Percentiles rank a stretch among this genome's conserved stretches.
Conservation (phyloP, 208 protist species). For the Leishmania lainsoni region DNA sequence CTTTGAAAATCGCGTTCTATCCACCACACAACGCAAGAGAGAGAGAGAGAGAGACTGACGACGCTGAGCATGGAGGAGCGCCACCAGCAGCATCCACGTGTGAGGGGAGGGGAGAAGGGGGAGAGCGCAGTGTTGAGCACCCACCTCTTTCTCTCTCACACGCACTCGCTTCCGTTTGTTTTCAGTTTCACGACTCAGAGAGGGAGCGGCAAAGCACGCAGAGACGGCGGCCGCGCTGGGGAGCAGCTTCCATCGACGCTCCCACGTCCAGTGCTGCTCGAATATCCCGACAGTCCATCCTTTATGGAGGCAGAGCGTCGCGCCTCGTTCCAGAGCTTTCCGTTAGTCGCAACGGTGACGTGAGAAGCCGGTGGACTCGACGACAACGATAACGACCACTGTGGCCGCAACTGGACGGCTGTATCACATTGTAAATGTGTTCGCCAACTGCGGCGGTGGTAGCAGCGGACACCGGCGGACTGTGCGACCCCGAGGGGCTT, state of each 20-base stretch:
- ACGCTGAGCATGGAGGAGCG: too few relatives aligned
- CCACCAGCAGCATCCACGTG: too few relatives aligned
- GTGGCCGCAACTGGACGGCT: slow-evolving; percentile 7
- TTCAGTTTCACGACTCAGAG: not conserved
- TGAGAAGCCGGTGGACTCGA: slow-evolving; percentile 6
- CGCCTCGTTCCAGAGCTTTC: slow-evolving; percentile 26
- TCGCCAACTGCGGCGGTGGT: slow-evolving; percentile 5
- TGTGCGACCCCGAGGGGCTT: not conserved
- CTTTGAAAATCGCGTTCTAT: too few relatives aligned
- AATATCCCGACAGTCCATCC: slow-evolving; percentile 40
- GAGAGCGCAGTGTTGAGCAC: too few relatives aligned
- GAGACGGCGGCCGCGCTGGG: slow-evolving; percentile 49
- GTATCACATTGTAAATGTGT: slow-evolving; percentile 33
- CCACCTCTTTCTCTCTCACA: too few relatives aligned
- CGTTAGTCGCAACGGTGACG: not conserved
- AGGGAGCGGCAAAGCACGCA: slow-evolving; percentile 25
- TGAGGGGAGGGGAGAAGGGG: too few relatives aligned
- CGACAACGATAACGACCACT: slow-evolving; percentile 14
- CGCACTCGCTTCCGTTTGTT: not conserved
- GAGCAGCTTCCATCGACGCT: slow-evolving; percentile 60
- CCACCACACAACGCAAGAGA: too few relatives aligned
- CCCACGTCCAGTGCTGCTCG: slow-evolving; percentile 20
- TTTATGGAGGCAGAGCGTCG: slow-evolving; percentile 23
- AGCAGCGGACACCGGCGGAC: slow-evolving; percentile 1
- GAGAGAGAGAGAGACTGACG: too few relatives aligned